phyloP scores from a whole-genome alignment of 2,329 filamentous ascomycete genomes.

The Sphaerulina musiva region DNA sequence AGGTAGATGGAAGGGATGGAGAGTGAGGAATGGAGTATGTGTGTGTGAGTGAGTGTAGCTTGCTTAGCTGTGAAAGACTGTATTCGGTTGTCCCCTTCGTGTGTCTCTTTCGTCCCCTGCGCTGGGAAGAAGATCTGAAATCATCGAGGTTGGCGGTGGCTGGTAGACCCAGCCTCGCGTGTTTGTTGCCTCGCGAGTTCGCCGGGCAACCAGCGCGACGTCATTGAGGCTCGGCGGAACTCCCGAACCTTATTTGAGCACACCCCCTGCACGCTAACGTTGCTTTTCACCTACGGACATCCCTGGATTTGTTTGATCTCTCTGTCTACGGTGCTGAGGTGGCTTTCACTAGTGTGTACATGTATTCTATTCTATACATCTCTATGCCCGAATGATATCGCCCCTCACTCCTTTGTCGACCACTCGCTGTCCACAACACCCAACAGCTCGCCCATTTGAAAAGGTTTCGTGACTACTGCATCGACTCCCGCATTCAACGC shows the following conservation, averaged over 20 bases:
- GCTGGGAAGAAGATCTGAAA: not conserved
- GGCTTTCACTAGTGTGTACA: too few relatives aligned
- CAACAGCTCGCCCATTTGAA: constrained; percentile 40
- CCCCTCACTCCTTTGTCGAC: too few relatives aligned
- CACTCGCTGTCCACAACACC: constrained; percentile 37
- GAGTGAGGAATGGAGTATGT: not conserved
- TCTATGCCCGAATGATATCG: too few relatives aligned
- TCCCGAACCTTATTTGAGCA: constrained; percentile 5
- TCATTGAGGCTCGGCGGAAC: constrained; percentile 6
- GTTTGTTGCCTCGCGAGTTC: not conserved
- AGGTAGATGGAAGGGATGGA: not conserved
- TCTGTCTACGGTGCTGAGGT: too few relatives aligned
- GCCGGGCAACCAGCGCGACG: constrained; percentile 5
- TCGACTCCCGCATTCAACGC: constrained; percentile 70
- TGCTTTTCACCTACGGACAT: too few relatives aligned
- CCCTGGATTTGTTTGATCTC: too few relatives aligned
- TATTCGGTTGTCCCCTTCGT: not conserved
- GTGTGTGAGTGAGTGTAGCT: not conserved
- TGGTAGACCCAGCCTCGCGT: constrained; percentile 4
- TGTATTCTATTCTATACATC: too few relatives aligned
- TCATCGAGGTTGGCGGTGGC: constrained; percentile 12
- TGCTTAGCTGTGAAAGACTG: not conserved
- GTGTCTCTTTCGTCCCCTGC: constrained; percentile 4
- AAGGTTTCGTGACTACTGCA: constrained; percentile 37
- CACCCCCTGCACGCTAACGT: not conserved